Conservation (phyloP, 1,284 basidiomycete species). For the Rhodotorula sp. region DNA sequence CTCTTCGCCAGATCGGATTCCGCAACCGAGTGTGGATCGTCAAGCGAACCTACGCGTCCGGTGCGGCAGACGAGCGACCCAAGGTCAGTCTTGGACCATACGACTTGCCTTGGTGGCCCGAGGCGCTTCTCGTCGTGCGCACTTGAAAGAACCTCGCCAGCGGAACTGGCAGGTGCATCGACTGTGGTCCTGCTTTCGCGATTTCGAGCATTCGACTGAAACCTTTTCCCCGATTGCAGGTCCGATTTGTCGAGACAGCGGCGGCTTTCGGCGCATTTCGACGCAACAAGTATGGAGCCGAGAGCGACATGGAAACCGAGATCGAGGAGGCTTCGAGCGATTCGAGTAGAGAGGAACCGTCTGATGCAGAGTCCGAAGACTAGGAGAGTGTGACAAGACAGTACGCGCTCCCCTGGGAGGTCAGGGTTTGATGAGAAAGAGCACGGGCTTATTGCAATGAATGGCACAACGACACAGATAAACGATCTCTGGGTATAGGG, state of each 20-base stretch:
- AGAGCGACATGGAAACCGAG: slow-evolving; percentile 31
- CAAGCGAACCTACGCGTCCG: background rate
- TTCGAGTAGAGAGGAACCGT: background rate
- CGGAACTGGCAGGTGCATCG: background rate
- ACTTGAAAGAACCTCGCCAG: slow-evolving; percentile 16
- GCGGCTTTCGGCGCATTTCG: slow-evolving; percentile 40
- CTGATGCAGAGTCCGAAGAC: background rate
- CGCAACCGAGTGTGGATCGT: slow-evolving; percentile 41
- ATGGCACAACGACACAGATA: background rate
- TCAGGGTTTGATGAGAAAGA: background rate
- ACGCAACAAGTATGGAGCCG: slow-evolving; percentile 33
- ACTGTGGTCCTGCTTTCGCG: background rate
- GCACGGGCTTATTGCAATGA: background rate
- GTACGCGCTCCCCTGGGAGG: too few relatives aligned
- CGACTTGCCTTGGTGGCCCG: slow-evolving; percentile 38
- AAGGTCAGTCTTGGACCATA: slow-evolving; percentile 32
- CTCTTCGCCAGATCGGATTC: slow-evolving; percentile 36
- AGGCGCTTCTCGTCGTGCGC: slow-evolving; percentile 36
- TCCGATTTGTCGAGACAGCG: slow-evolving; percentile 31
- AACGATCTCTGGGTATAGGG: background rate
- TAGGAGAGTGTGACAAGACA: background rate
- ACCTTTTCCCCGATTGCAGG: background rate
- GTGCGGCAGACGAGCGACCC: background rate
- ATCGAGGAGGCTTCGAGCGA: background rate
- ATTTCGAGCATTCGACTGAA: background rate